A percentile compares a stretch with the other conserved stretches of the same genome.
Conservation (phyloP, 2,329 filamentous ascomycete species). For the Pseudogymnoascus sp. region DNA sequence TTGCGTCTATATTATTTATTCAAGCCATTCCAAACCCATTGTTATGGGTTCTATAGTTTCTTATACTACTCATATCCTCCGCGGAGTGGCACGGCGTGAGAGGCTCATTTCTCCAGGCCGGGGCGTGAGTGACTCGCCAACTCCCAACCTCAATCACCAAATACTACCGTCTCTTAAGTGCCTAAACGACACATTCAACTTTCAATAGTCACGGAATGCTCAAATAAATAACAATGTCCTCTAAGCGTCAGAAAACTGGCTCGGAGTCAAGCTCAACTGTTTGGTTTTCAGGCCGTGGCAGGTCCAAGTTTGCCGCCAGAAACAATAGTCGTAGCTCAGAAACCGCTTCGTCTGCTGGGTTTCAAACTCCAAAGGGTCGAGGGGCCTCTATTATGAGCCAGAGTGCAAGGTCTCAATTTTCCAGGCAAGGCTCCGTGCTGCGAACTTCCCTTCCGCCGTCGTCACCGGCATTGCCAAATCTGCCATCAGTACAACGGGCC, state of each 20-base stretch:
- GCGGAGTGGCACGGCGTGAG: background rate
- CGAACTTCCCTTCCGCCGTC: conserved; percentile 13
- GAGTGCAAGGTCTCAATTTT: conserved; percentile 11
- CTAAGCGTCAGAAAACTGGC: background rate
- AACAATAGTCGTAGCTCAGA: background rate
- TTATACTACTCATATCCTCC: background rate
- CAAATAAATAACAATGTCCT: background rate
- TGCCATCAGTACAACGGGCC: conserved; percentile 16
- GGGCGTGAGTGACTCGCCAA: background rate
- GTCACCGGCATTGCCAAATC: conserved; percentile 15
- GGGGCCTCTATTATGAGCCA: background rate
- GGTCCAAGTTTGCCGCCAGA: background rate
- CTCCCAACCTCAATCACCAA: background rate
- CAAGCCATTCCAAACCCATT: background rate
- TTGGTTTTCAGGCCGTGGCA: background rate
- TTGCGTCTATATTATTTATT: background rate
- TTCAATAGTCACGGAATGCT: background rate
- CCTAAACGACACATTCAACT: background rate
- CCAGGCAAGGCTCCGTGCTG: conserved; percentile 16
- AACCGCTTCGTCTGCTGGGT: background rate
- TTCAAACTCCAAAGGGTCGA: background rate
- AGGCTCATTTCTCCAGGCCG: background rate
- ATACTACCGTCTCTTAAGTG: background rate
- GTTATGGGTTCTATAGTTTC: background rate
- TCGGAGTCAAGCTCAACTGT: background rate